Percentiles rank a stretch among this genome's conserved stretches.
Evolutionary conservation across 306 rosid genomes (phyloP).

Genomic region (Acacia confusa): DNA sequence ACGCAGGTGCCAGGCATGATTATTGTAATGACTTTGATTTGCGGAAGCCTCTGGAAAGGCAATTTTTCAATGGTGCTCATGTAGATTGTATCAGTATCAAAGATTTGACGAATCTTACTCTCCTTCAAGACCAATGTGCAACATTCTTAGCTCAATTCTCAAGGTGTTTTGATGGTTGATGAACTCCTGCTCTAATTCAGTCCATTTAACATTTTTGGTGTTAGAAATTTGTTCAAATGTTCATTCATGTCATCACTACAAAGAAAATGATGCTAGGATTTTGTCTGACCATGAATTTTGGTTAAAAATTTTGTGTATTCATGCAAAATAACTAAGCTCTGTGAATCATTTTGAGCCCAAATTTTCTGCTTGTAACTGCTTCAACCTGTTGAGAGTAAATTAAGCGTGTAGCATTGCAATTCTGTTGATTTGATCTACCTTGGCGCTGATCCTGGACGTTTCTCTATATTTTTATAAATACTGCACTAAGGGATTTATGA

Average conservation of each 20-base stretch:
- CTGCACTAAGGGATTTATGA: not conserved
- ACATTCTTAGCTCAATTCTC: conserved; percentile 66
- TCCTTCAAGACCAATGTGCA: conserved; percentile 63
- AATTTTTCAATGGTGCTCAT: conserved; percentile 50
- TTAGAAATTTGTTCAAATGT: conserved; percentile 2
- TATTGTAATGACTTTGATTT: conserved; percentile 85
- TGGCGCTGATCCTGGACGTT: not conserved
- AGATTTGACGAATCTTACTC: conserved; percentile 58
- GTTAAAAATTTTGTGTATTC: not conserved
- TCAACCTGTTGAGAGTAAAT: not conserved
- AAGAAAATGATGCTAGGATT: not conserved
- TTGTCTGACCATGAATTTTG: not conserved
- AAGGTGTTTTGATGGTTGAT: conserved; percentile 43
- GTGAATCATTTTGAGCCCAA: conserved; percentile 11
- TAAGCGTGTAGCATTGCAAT: conserved; percentile 6
- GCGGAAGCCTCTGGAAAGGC: conserved; percentile 78
- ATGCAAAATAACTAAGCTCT: not conserved
- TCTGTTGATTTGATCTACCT: conserved; percentile 9
- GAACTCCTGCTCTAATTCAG: conserved; percentile 3
- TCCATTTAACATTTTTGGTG: not conserved
- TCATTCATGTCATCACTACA: not conserved
- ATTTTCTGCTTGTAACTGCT: not conserved
- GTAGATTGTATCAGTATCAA: conserved; percentile 72
- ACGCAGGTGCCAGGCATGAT: conserved; percentile 57
- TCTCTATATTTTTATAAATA: conserved; percentile 4